A percentile compares a stretch with the other conserved stretches of the same genome.
These are phyloP conservation scores for Sclerotiophoma versabilis DNA, from an alignment of 2,329 filamentous ascomycete species.

Conservation along the genomic window DNA sequence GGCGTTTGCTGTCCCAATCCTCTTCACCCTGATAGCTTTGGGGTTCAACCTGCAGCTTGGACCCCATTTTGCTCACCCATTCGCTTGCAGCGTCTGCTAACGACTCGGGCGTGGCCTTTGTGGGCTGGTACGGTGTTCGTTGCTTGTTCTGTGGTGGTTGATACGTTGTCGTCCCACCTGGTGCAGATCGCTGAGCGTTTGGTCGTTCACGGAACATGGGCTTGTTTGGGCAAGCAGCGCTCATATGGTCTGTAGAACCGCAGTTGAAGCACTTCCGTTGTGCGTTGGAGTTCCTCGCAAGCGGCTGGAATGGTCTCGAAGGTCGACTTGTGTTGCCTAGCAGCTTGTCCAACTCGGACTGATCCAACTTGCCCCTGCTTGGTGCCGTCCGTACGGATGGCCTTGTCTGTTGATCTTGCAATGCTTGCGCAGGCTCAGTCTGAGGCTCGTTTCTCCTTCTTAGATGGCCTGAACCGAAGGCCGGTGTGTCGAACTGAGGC, in stretches of 20 bases:
- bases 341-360: constrained; percentile 38
- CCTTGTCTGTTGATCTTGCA: constrained; percentile 5
- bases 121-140: constrained; percentile 8
- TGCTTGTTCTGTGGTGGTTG: constrained; percentile 13
- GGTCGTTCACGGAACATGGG: constrained; percentile 32
- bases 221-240: constrained; percentile 33
- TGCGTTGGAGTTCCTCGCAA: constrained; percentile 30
- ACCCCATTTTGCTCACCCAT: constrained; percentile 31
- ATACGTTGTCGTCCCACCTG: constrained; percentile 12
- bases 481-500: constrained; percentile 35
- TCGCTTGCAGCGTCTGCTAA: constrained; percentile 38
- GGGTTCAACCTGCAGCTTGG: constrained; percentile 21
- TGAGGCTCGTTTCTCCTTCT: constrained; percentile 37
- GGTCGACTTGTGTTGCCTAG: constrained; percentile 23
- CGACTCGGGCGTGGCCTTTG: constrained; percentile 13
- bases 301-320: constrained; percentile 30
- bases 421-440: constrained; percentile 1
- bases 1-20: constrained; percentile 27
- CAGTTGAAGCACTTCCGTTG: constrained; percentile 43
- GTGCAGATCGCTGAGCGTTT: constrained; percentile 4
- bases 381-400: constrained; percentile 15
- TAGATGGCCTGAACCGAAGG: constrained; percentile 36
- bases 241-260: constrained; percentile 34
- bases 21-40: constrained; percentile 15
- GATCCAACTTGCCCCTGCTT: constrained; percentile 32